Percentiles rank a stretch among this genome's conserved stretches.
phyloP scores from a whole-genome alignment of 2,329 filamentous ascomycete species.

The Scopulariopsis brevicaulis region DNA sequence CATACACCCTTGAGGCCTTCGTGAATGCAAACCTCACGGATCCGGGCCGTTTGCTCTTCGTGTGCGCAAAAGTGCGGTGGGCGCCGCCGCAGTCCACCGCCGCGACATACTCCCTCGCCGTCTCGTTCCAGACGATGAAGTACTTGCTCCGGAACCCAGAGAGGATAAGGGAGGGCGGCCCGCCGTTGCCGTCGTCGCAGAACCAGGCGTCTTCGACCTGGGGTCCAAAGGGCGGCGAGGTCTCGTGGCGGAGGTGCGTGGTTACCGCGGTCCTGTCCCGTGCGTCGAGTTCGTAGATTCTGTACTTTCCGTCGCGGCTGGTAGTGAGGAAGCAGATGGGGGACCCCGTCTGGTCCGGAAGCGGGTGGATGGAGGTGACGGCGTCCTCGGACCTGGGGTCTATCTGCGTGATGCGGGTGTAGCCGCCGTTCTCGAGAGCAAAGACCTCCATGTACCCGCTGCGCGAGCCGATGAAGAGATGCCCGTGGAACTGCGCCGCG shows the following conservation, averaged over 20 bases:
- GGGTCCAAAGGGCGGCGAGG: conserved; percentile 58
- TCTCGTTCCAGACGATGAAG: conserved; percentile 76
- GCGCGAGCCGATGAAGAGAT: conserved; percentile 43
- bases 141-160: conserved; percentile 72
- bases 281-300: conserved; percentile 41
- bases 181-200: conserved; percentile 13
- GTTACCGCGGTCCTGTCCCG: conserved; percentile 9
- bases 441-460: conserved; percentile 35
- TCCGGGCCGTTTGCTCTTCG: conserved; percentile 9
- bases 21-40: conserved; percentile 58
- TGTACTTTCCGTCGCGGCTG: conserved; percentile 65
- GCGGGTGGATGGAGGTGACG: conserved; percentile 53
- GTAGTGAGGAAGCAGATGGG: conserved; percentile 51
- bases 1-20: conserved; percentile 44
- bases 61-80: conserved; percentile 62
- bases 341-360: conserved; percentile 17
- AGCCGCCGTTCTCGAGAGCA: conserved; percentile 2
- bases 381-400: conserved; percentile 33
- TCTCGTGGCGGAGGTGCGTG: conserved; percentile 51
- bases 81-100: conserved; percentile 73
- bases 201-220: conserved; percentile 67
- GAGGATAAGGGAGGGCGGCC: conserved; percentile 48
- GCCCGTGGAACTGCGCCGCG: conserved; percentile 24
- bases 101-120: conserved; percentile 55
- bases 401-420: background rate